A percentile compares a stretch with the other conserved stretches of the same genome.
phyloP scores from a whole-genome alignment of 495 filamentous ascomycete species.

The Aspergillus egyptiacus region DNA sequence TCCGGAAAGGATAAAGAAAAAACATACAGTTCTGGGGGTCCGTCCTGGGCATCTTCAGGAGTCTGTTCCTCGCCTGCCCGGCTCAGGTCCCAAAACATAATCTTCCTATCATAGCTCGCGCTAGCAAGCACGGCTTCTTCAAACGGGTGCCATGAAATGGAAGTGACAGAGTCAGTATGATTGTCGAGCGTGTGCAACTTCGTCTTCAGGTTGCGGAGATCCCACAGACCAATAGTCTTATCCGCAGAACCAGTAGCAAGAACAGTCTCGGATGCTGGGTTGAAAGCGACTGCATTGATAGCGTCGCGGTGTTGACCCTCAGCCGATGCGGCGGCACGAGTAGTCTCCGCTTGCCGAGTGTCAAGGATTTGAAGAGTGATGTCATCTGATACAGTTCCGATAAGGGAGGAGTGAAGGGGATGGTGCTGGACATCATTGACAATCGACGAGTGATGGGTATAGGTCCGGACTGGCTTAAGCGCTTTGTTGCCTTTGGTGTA shows the following conservation, averaged over 20 bases:
- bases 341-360: conserved; percentile 59
- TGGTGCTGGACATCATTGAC: conserved; percentile 98
- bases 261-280: conserved; percentile 77
- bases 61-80: conserved; percentile 88
- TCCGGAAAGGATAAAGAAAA: conserved; percentile 9
- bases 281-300: conserved; percentile 91
- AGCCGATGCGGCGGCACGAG: conserved; percentile 55
- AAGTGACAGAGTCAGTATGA: conserved; percentile 83
- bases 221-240: conserved; percentile 92
- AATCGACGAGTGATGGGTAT: conserved; percentile 80
- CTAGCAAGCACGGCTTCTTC: conserved; percentile 84
- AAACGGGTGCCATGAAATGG: conserved; percentile 86
- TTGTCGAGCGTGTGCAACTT: conserved; percentile 82
- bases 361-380: conserved; percentile 89
- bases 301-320: conserved; percentile 76
- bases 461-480: conserved; percentile 63
- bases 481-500: conserved; percentile 64
- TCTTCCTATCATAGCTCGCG: conserved; percentile 82
- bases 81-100: conserved; percentile 95
- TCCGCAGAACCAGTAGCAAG: conserved; percentile 91
- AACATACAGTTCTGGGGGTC: conserved; percentile 89
- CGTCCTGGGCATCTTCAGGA: conserved; percentile 93
- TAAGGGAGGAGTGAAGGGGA: conserved; percentile 69
- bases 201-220: conserved; percentile 78
- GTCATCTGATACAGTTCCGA: conserved; percentile 94